Conservation (phyloP, 805 yeast genomes). For the Diddensiella transvaalensis region DNA sequence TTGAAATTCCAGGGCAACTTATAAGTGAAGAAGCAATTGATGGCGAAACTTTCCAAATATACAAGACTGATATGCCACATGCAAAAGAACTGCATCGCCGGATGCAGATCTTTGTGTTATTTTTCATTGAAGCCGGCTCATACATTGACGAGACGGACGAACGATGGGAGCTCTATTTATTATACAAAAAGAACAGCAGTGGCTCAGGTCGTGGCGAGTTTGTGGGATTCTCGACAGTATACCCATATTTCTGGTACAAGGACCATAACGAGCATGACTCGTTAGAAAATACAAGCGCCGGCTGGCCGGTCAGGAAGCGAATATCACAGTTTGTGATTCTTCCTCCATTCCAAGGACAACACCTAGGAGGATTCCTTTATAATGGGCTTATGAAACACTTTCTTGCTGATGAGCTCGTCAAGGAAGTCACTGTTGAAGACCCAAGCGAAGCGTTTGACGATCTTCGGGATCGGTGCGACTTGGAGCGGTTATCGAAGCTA, state of each 20-base stretch:
- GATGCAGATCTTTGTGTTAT: slow-evolving; percentile 71
- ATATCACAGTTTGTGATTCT: slow-evolving; percentile 83
- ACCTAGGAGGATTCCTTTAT: slow-evolving; percentile 67
- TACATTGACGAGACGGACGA: slow-evolving; percentile 74
- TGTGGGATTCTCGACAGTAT: slow-evolving; percentile 79
- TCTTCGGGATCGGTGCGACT: slow-evolving; percentile 78
- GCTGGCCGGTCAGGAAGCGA: slow-evolving; percentile 50
- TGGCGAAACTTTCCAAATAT: slow-evolving; percentile 47
- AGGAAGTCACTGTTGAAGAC: slow-evolving; percentile 86
- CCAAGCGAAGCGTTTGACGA: slow-evolving; percentile 93
- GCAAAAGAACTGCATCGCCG: slow-evolving; percentile 59
- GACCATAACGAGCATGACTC: slow-evolving; percentile 50
- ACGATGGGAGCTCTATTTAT: slow-evolving; percentile 73
- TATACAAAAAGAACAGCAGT: slow-evolving; percentile 38
- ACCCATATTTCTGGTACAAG: slow-evolving; percentile 75
- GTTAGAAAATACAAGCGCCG: slow-evolving; percentile 22
- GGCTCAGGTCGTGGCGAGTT: slow-evolving; percentile 39
- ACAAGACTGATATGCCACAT: slow-evolving; percentile 45
- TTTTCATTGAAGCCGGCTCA: slow-evolving; percentile 92
- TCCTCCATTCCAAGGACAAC: slow-evolving; percentile 76
- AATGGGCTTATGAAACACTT: slow-evolving; percentile 52
- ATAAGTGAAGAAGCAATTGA: slow-evolving; percentile 17
- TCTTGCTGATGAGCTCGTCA: slow-evolving; percentile 48
- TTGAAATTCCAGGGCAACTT: slow-evolving; percentile 6
- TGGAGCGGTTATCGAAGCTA: slow-evolving; percentile 43